These are phyloP conservation scores for Diplodia sapinea DNA, from an alignment of 2,329 filamentous ascomycete species.

Conservation along the genomic window DNA sequence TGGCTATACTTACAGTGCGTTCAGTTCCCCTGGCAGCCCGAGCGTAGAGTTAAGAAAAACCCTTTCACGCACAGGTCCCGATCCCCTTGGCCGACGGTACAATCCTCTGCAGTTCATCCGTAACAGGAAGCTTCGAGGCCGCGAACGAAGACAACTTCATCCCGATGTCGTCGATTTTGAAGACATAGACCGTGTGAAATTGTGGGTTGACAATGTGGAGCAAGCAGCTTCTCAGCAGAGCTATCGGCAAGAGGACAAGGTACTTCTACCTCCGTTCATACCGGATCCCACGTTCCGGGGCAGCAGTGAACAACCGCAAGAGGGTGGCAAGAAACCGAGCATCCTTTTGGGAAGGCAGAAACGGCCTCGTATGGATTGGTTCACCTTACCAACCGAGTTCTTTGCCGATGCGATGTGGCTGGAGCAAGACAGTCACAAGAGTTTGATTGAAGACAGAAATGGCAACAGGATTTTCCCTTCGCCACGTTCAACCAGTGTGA, in stretches of 20 bases:
- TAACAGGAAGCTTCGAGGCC: constrained; percentile 82
- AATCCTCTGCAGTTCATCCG: constrained; percentile 93
- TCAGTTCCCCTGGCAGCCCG: constrained; percentile 50
- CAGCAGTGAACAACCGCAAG: neutral
- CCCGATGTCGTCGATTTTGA: constrained; percentile 78
- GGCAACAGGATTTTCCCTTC: constrained; percentile 71
- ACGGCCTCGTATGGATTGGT: constrained; percentile 83
- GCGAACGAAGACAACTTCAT: constrained; percentile 76
- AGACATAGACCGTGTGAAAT: constrained; percentile 71
- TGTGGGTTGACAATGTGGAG: constrained; percentile 77
- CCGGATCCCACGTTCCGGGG: constrained; percentile 3
- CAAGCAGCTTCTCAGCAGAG: constrained; percentile 48
- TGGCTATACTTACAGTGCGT: constrained; percentile 48
- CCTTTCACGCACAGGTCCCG: constrained; percentile 46
- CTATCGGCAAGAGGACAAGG: constrained; percentile 47
- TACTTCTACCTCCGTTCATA: constrained; percentile 42
- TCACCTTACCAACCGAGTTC: constrained; percentile 80
- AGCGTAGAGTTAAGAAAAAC: constrained; percentile 49
- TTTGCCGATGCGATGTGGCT: constrained; percentile 91
- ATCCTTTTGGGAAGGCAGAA: constrained; percentile 38
- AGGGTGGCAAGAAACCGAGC: neutral
- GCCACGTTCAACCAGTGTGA: constrained; percentile 9
- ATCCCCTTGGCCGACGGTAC: constrained; percentile 71
- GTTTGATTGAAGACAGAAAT: constrained; percentile 77
- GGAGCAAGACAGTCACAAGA: constrained; percentile 80